phyloP scores from a whole-genome alignment of 192 early-diverging fungal genomes.

The Thamnidium elegans region DNA sequence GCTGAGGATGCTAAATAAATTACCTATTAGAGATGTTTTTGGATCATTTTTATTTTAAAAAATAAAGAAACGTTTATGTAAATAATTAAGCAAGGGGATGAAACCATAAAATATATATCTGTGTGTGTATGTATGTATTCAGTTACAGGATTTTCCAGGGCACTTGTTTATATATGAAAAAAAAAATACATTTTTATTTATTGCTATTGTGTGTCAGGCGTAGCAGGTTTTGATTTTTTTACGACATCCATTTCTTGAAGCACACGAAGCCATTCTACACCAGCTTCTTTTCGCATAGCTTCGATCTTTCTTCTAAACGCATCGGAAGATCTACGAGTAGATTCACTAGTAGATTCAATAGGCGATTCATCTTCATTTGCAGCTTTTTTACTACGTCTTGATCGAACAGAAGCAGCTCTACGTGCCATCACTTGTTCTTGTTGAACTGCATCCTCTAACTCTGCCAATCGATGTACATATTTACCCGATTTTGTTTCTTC shows the following conservation, averaged over 20 bases:
- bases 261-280: constrained; percentile 51
- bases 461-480: constrained; percentile 10
- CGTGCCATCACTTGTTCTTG: constrained; percentile 18
- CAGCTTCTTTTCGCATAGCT: constrained; percentile 50
- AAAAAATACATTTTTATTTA: too few relatives aligned
- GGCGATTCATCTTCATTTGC: constrained; percentile 13
- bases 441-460: constrained; percentile 13
- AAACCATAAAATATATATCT: too few relatives aligned
- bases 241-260: constrained; percentile 46
- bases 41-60: too few relatives aligned
- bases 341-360: background rate
- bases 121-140: too few relatives aligned
- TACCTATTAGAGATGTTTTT: too few relatives aligned
- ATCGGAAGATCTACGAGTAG: constrained; percentile 21
- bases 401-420: constrained; percentile 16
- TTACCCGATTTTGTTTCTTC: constrained; percentile 3
- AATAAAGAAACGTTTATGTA: too few relatives aligned
- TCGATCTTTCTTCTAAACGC: constrained; percentile 48
- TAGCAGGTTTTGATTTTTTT: background rate
- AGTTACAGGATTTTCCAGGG: too few relatives aligned
- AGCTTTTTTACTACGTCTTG: constrained; percentile 11
- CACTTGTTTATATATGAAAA: too few relatives aligned
- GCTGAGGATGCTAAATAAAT: too few relatives aligned
- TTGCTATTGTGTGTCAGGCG: too few relatives aligned
- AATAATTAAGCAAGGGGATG: too few relatives aligned